Conservation (phyloP, 495 filamentous ascomycete species). For the Penicillium daleae region DNA sequence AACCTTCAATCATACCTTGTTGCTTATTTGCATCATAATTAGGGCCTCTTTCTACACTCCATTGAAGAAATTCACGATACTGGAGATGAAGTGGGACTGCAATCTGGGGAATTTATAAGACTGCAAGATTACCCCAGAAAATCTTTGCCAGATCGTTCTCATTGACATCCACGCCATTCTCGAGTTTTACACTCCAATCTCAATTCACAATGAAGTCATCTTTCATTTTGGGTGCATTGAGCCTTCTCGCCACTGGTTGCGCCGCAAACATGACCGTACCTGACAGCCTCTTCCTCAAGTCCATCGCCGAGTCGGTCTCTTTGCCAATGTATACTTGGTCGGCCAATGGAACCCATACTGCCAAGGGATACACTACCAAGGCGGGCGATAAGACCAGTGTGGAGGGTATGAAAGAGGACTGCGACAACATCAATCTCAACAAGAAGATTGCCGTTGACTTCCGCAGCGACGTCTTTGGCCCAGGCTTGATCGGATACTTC, state of each 20-base stretch:
- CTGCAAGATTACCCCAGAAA: conserved; percentile 1
- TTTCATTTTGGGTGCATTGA: conserved; percentile 17
- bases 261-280: conserved; percentile 21
- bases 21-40: conserved; percentile 17
- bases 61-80: conserved; percentile 5
- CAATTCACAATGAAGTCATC: conserved; percentile 17
- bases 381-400: conserved; percentile 17
- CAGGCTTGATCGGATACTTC: conserved; percentile 29
- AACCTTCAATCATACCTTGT: background rate
- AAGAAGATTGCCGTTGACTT: conserved; percentile 32
- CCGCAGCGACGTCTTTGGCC: conserved; percentile 32
- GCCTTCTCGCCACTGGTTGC: conserved; percentile 18
- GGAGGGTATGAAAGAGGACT: conserved; percentile 29
- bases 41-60: conserved; percentile 10
- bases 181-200: background rate
- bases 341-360: conserved; percentile 34
- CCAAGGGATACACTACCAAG: conserved; percentile 30
- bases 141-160: background rate
- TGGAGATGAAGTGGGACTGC: conserved; percentile 10
- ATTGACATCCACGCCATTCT: background rate
- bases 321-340: conserved; percentile 34
- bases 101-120: conserved; percentile 17
- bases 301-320: conserved; percentile 23
- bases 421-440: conserved; percentile 37
- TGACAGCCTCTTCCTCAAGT: conserved; percentile 23